A percentile compares a stretch with the other conserved stretches of the same genome.
Evolutionary conservation across 306 rosid genomes (phyloP).

Genomic region (Corylus heterophylla): DNA sequence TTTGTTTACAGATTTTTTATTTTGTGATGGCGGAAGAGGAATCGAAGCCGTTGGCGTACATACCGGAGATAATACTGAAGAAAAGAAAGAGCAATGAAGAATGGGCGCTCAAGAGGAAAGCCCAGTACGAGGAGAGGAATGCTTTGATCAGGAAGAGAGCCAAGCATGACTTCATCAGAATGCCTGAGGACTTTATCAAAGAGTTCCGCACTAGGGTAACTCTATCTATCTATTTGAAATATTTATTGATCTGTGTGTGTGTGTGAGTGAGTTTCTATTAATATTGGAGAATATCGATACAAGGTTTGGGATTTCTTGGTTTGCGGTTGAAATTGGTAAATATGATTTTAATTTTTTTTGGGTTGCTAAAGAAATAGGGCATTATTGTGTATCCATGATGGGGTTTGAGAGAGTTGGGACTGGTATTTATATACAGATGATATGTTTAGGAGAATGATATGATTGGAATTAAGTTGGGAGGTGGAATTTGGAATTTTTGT

Average conservation of each 20-base stretch:
- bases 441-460: not conserved
- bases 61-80: constrained; percentile 53
- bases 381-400: not conserved
- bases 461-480: not conserved
- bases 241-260: not conserved
- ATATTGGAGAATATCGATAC: not conserved
- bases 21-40: constrained; percentile 38
- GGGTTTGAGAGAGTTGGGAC: not conserved
- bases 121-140: constrained; percentile 53
- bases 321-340: not conserved
- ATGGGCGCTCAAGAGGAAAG: constrained; percentile 50
- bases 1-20: no score
- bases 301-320: not conserved
- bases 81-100: constrained; percentile 52
- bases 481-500: not conserved
- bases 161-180: constrained; percentile 53
- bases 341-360: not conserved
- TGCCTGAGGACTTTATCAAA: constrained; percentile 76
- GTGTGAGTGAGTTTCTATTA: not conserved
- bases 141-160: constrained; percentile 34
- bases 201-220: constrained; percentile 67
- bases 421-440: not conserved
- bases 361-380: not conserved
- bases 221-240: not conserved
- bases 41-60: constrained; percentile 33